Conservation (phyloP, 73 alveolate genomes). For the Paramecium sexaurelia region DNA sequence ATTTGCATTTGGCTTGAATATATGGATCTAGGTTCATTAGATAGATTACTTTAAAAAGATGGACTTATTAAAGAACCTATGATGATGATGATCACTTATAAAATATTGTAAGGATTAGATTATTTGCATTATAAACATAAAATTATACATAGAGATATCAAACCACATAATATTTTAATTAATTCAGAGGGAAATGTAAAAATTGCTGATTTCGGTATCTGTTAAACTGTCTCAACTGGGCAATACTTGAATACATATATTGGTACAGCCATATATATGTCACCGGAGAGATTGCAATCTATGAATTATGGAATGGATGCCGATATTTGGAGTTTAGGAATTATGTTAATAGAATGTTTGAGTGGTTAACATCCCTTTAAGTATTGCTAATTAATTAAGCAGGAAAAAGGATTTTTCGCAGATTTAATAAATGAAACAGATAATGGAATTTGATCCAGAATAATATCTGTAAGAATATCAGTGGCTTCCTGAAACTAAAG, state of each 20-base stretch:
- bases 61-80: constrained; percentile 84
- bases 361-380: constrained; percentile 84
- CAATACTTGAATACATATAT: constrained; percentile 82
- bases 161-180: constrained; percentile 86
- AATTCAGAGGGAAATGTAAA: constrained; percentile 82
- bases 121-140: constrained; percentile 82
- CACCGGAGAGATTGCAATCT: constrained; percentile 96
- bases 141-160: constrained; percentile 92
- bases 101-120: constrained; percentile 82
- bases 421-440: neutral
- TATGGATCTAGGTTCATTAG: constrained; percentile 95
- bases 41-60: constrained; percentile 77
- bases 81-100: constrained; percentile 84
- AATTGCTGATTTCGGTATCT: constrained; percentile 93
- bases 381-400: neutral
- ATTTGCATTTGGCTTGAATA: constrained; percentile 93
- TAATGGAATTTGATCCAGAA: neutral
- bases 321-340: constrained; percentile 96
- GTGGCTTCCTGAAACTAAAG: constrained; percentile 38
- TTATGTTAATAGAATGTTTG: constrained; percentile 91
- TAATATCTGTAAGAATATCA: neutral
- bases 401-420: neutral
- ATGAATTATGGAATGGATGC: constrained; percentile 87
- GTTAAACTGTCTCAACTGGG: constrained; percentile 76
- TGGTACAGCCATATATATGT: constrained; percentile 94